Base-by-base conservation (phyloP, 495 filamentous ascomycete species). In the Aspergillus heteromorphus region DNA sequence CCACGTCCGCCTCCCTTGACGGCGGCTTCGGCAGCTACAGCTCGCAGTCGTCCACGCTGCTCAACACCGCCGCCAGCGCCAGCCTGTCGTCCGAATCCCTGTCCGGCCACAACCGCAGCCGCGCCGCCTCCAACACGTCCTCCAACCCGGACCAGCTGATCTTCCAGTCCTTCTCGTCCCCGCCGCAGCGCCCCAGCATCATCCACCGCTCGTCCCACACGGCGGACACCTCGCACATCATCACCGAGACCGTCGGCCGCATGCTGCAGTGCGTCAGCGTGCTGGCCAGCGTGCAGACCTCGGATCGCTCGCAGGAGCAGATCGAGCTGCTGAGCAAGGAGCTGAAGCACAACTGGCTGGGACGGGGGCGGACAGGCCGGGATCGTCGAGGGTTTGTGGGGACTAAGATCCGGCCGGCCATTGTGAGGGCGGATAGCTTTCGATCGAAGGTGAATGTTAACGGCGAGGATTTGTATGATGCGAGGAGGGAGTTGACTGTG, bases 241-340 rank as follows among this genome's bases (percentile, higher is more conserved):
- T 78, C 57, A 97, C 93, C 13, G 91, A 97, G 55, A 95, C 90
- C 50, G 92, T 96, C 8, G 93, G 90, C 1, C 79, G 95, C 52
- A 95, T 98, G 91, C 79, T 98, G 56, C 93, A 98, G 71, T 98
- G 95, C 65, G 86, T 98, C 67, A 88, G 85, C 61, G 92, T 98
- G 9, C 75, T 97, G 1, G 87, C 88, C 9, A 86, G 85, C 58
- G 81, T 95, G 11, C 84, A 86, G 63, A 82, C 73, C 1, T 77
- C 78, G 5, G 89, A 95, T 58, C 82, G 85, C n/a, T 68, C 78
- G 0, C 92, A 95, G 69, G 81, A 79, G 47, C 87, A 83, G 71
- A 87, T 97, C 63, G 90, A 95, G 53, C 78, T 89, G 59, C 75
- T 98, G 52, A 84, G 85, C 40, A 88, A 88, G 61, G 82, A 88